These are phyloP conservation scores for Brassica juncea DNA, from an alignment of 345 rosid genomes.

Conservation along the genomic window DNA sequence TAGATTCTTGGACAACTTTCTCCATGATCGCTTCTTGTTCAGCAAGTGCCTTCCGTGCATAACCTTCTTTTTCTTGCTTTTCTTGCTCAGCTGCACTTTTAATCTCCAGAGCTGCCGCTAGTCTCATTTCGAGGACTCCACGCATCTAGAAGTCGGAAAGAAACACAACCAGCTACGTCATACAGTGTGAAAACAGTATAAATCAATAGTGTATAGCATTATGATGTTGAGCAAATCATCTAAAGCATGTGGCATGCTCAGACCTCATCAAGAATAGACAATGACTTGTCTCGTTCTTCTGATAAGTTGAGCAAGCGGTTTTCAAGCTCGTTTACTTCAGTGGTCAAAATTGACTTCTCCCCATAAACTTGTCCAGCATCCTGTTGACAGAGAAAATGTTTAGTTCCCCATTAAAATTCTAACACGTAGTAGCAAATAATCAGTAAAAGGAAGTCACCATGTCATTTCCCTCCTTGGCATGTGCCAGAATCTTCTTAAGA, in stretches of 20 bases:
- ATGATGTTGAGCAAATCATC: not conserved
- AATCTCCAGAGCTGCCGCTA: conserved; percentile 54
- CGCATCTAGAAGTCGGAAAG: conserved; percentile 54
- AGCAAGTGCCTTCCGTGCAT: conserved; percentile 54
- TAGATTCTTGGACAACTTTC: conserved; percentile 75
- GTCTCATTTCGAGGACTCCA: conserved; percentile 55
- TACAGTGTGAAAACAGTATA: too few species aligned
- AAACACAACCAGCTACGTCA: not conserved
- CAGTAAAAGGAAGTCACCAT: conserved; percentile 53
- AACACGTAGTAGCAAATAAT: conserved; percentile 6
- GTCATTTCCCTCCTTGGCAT: conserved; percentile 76
- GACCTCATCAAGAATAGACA: conserved; percentile 81
- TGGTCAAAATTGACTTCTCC: conserved; percentile 75
- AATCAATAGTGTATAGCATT: too few species aligned
- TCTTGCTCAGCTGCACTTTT: conserved; percentile 63
- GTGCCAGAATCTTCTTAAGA: conserved; percentile 59
- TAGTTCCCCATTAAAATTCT: not conserved
- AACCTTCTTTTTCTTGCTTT: conserved; percentile 60
- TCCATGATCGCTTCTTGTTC: conserved; percentile 77
- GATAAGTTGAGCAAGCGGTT: conserved; percentile 64
- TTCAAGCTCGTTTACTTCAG: conserved; percentile 85
- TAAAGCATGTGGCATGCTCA: not conserved
- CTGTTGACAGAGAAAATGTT: conserved; percentile 43
- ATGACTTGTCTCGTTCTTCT: conserved; percentile 75
- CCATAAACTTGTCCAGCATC: conserved; percentile 93